Evolutionary conservation across 352 stramenopile genomes (phyloP).

Genomic region (Pythium periplocum): DNA sequence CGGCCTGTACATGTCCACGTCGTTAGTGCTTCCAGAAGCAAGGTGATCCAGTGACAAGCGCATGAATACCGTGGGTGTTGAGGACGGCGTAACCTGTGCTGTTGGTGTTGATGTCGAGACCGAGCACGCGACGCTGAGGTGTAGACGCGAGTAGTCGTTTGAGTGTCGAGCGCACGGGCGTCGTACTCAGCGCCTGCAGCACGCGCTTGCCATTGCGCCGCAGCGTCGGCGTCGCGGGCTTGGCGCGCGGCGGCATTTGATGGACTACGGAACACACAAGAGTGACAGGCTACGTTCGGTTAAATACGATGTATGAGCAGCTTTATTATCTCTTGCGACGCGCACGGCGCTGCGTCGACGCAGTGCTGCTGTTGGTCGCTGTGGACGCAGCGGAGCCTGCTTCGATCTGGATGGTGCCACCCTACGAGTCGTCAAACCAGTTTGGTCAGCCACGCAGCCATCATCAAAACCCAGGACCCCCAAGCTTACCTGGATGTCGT

Average conservation of each 20-base stretch:
- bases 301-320: neutral
- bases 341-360: neutral
- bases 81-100: constrained; percentile 74
- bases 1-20: constrained; percentile 3
- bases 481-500: constrained; percentile 69
- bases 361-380: constrained; percentile 3
- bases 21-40: too few species aligned
- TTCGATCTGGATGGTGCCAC: constrained; percentile 73
- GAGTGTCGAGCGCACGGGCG: constrained; percentile 11
- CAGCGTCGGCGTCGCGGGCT: constrained; percentile 1
- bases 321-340: constrained; percentile 1
- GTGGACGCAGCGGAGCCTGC: constrained; percentile 21
- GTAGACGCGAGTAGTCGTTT: constrained; percentile 13
- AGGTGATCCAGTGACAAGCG: too few species aligned
- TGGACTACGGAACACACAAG: neutral
- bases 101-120: constrained; percentile 83
- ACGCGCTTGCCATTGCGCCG: constrained; percentile 31
- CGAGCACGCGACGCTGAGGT: constrained; percentile 52
- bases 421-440: constrained; percentile 17
- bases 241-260: neutral
- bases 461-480: neutral
- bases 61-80: constrained; percentile 22
- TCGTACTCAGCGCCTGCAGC: constrained; percentile 39
- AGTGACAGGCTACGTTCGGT: neutral
- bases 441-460: neutral